Evolutionary conservation across 1,284 basidiomycete genomes (phyloP), one percentile per base, ranked within the genome.

Genomic region (Agroathelia rolfsii): DNA sequence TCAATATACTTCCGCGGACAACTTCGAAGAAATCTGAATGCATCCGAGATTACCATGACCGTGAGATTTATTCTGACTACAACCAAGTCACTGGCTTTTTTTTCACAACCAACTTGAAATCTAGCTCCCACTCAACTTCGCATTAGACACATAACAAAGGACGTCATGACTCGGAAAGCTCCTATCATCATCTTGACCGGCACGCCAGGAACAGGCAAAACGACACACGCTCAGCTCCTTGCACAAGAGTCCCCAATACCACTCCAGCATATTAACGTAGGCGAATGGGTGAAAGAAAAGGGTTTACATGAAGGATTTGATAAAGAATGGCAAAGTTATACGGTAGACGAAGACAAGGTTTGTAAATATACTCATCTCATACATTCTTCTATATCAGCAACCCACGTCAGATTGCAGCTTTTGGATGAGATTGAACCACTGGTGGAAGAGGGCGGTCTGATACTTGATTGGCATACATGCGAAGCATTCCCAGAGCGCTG

Each of bases 381-480:
- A n/a, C n/a, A n/a, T n/a, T n/a, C n/a, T n/a, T 21, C 12, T 39
- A 20, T 13, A 16, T n/a, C n/a, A 9, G 4, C 21, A 15, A 10
- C 7, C 14, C 21, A 12, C 15, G n/a, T n/a, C n/a, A n/a, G n/a
- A n/a, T n/a, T n/a, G n/a, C 46, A 92, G 83, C 60, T 95, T 19
- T 59, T 96, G 23, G 93, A 96, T 52, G 82, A 89, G 52, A 64
- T 96, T 21, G 90, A 96, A 56, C 75, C 79, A 0, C 47, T 77
- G 31, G 70, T 71, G 2, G 58, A 65, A 0, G 57, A 58, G 23
- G 82, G 85, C 33, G 92, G 92, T 8, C 65, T 95, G 45, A 79
- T 98, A 35, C 72, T 98, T 17, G 95, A 99, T 56, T 97, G 95
- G 86, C 95, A 99, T 55, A 90, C 89, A 19, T 95, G 90, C 51